Conservation (phyloP, 805 yeast species). For the Metschnikowia gruessii region DNA sequence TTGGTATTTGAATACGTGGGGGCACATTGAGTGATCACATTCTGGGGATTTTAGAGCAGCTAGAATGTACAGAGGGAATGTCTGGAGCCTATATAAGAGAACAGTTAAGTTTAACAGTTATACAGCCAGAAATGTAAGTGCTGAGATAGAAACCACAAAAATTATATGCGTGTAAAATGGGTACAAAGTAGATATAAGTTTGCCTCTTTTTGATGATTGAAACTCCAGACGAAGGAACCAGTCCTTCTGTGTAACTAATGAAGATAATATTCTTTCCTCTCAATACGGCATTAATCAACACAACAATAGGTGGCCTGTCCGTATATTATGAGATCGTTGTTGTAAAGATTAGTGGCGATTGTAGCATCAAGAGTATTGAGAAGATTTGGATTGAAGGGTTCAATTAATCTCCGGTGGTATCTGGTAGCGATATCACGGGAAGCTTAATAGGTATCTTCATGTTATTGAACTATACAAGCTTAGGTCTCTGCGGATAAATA, state of each 20-base stretch:
- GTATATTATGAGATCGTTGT: constrained; percentile 50
- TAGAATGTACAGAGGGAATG: too few relatives aligned
- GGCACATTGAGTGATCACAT: too few relatives aligned
- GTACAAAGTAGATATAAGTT: too few relatives aligned
- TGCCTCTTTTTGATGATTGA: too few relatives aligned
- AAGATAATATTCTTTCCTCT: constrained; percentile 41
- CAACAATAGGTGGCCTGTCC: constrained; percentile 47
- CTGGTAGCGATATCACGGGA: constrained; percentile 42
- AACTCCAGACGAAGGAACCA: too few relatives aligned
- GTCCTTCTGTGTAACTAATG: constrained; percentile 34
- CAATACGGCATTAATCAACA: constrained; percentile 37
- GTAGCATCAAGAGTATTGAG: constrained; percentile 35
- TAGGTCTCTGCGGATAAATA: constrained; percentile 43
- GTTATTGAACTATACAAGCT: constrained; percentile 36
- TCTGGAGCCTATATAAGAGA: too few relatives aligned
- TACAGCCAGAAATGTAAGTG: too few relatives aligned
- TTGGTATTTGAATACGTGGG: too few relatives aligned
- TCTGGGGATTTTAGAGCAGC: too few relatives aligned
- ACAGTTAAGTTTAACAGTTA: too few relatives aligned
- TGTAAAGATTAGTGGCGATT: constrained; percentile 33
- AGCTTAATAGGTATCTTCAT: constrained; percentile 45
- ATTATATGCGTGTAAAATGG: too few relatives aligned
- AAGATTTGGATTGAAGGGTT: constrained; percentile 42
- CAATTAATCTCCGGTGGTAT: constrained; percentile 42
- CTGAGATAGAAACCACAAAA: too few relatives aligned